Conservation (phyloP, 2,329 filamentous ascomycete species). For the Cladophialophora immunda region DNA sequence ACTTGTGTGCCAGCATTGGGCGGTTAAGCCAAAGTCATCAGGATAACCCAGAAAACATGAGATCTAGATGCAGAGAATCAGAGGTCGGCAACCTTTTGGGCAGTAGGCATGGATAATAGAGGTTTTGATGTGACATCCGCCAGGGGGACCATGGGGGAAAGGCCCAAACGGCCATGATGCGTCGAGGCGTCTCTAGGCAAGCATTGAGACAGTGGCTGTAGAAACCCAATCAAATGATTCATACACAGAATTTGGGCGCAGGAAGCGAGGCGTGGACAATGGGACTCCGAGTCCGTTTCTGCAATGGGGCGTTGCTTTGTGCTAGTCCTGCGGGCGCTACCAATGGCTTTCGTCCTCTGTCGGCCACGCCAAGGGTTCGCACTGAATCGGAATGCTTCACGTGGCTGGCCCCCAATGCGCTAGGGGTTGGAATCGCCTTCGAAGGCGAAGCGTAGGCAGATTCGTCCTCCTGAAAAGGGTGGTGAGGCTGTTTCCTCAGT, state of each 20-base stretch:
- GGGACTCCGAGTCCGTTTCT: constrained; percentile 1
- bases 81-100: constrained; percentile 4
- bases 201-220: constrained; percentile 19
- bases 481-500: background rate
- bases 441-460: background rate
- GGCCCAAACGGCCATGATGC: constrained; percentile 1
- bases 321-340: constrained; percentile 6
- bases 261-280: constrained; percentile 7
- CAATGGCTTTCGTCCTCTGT: constrained; percentile 6
- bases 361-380: constrained; percentile 4
- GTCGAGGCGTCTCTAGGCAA: constrained; percentile 8
- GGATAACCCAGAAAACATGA: background rate
- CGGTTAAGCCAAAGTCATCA: background rate
- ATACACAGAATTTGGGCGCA: constrained; percentile 8
- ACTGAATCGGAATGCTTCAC: constrained; percentile 3
- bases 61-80: background rate
- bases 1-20: constrained; percentile 19
- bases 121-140: constrained; percentile 9
- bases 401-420: constrained; percentile 2
- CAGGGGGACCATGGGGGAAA: background rate
- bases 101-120: constrained; percentile 3
- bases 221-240: constrained; percentile 7
- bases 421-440: background rate
- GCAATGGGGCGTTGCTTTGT: constrained; percentile 10
- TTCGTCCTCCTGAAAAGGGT: background rate